Evolutionary conservation across 2,329 filamentous ascomycete species (phyloP).

Genomic region (Fusarium domesticum): DNA sequence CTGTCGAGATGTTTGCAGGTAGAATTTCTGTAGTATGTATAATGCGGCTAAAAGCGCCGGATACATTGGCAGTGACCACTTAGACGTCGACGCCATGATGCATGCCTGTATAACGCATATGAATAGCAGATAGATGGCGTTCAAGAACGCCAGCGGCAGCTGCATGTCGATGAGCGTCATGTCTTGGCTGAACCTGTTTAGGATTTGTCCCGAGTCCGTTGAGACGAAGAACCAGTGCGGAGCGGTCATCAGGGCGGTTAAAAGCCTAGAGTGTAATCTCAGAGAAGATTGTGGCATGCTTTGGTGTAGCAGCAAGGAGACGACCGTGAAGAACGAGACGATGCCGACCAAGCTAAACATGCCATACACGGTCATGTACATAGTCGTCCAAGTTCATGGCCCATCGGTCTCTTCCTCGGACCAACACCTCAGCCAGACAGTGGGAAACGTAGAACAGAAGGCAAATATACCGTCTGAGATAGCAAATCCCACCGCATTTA

Average conservation of each 20-base stretch:
- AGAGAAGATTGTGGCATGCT: no score
- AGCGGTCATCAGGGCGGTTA: constrained; percentile 27
- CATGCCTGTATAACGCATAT: constrained; percentile 9
- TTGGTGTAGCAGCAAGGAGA: no score
- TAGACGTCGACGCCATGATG: background rate
- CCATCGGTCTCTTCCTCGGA: no score
- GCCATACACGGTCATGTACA: no score
- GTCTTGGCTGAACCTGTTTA: constrained; percentile 42
- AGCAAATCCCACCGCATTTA: no score
- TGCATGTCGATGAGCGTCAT: constrained; percentile 42
- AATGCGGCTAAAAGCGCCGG: constrained; percentile 42
- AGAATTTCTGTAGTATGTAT: constrained; percentile 47
- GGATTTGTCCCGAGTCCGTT: constrained; percentile 33
- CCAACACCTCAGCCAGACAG: no score
- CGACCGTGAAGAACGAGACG: no score
- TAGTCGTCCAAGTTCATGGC: no score
- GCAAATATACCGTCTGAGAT: no score
- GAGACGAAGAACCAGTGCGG: constrained; percentile 41
- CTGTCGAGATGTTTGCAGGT: constrained; percentile 52
- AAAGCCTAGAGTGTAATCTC: no score
- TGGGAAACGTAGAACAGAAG: no score
- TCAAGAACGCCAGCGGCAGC: constrained; percentile 34
- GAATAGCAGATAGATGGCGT: constrained; percentile 29
- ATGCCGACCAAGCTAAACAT: no score
- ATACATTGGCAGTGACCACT: constrained; percentile 29